Evolutionary conservation across 371 early-diverging fungal genomes (phyloP).

Genomic region (Cokeromyces recurvatus): DNA sequence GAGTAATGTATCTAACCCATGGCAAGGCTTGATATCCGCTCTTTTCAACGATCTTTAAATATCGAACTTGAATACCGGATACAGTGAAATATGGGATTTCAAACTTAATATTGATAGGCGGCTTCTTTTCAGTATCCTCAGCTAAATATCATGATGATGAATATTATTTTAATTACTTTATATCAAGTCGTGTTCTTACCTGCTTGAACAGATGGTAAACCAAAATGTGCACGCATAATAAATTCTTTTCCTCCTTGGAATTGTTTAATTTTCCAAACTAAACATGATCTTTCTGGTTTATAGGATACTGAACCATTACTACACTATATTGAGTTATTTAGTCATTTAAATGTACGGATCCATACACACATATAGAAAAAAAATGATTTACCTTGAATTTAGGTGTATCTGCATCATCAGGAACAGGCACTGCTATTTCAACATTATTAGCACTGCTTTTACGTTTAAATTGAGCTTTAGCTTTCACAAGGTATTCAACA

Average conservation of each 20-base stretch:
- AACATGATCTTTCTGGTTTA: constrained; percentile 88
- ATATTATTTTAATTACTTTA: too few relatives aligned
- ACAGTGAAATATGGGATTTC: constrained; percentile 98
- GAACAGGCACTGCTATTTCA: constrained; percentile 95
- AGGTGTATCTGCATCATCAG: constrained; percentile 95
- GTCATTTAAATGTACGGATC: too few relatives aligned
- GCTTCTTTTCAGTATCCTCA: constrained; percentile 91
- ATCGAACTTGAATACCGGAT: constrained; percentile 97
- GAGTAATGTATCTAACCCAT: constrained; percentile 98
- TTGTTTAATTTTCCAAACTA: constrained; percentile 98
- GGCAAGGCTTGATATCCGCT: constrained; percentile 97
- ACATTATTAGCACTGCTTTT: constrained; percentile 97
- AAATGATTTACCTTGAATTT: constrained; percentile 81
- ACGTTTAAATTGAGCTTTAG: constrained; percentile 95
- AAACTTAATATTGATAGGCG: constrained; percentile 95
- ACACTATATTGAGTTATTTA: constrained; percentile 36
- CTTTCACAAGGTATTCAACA: constrained; percentile 96
- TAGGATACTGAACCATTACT: constrained; percentile 90
- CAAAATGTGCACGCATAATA: constrained; percentile 94
- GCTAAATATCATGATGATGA: constrained; percentile 24
- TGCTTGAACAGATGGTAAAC: constrained; percentile 90
- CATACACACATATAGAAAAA: not conserved
- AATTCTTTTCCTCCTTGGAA: constrained; percentile 98
- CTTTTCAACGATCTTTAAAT: constrained; percentile 98
- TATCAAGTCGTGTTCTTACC: too few relatives aligned